Percentiles rank a stretch among this genome's conserved stretches.
Evolutionary conservation across 1,139 yeast species (phyloP).

Genomic region (Blastobotrys ciferrii): DNA sequence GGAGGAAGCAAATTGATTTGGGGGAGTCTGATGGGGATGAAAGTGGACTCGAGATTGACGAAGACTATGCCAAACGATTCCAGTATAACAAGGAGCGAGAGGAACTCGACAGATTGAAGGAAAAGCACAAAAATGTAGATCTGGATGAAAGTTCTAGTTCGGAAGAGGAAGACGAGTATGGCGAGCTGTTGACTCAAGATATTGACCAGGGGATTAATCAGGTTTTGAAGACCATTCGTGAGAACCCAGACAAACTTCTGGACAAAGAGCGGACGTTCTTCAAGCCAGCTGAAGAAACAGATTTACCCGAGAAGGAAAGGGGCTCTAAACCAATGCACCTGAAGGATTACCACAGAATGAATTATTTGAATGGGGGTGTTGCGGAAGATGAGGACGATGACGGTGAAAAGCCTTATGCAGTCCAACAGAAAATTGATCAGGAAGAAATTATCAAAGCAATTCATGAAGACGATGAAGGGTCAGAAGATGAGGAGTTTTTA

Average conservation of each 20-base stretch:
- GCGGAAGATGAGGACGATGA: constrained; percentile 43
- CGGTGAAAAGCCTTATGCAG: constrained; percentile 60
- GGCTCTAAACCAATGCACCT: constrained; percentile 75
- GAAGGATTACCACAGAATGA: constrained; percentile 89
- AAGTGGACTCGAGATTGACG: constrained; percentile 32
- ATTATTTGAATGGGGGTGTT: constrained; percentile 57
- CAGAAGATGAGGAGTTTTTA: constrained; percentile 51
- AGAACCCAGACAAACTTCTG: constrained; percentile 57
- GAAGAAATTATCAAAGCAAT: constrained; percentile 71
- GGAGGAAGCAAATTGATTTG: constrained; percentile 15
- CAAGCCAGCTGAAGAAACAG: constrained; percentile 50
- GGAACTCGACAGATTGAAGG: constrained; percentile 32
- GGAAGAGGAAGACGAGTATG: constrained; percentile 92
- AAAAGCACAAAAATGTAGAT: constrained; percentile 33
- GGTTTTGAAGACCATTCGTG: constrained; percentile 67
- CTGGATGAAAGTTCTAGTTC: constrained; percentile 40
- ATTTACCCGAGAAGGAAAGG: constrained; percentile 20
- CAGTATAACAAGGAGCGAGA: constrained; percentile 38
- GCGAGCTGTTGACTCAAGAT: constrained; percentile 81
- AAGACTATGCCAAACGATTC: constrained; percentile 35
- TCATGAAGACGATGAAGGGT: constrained; percentile 48
- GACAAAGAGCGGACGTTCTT: constrained; percentile 71
- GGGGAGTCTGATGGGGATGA: constrained; percentile 26
- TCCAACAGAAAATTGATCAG: constrained; percentile 75
- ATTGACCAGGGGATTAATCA: constrained; percentile 76